A percentile compares a stretch with the other conserved stretches of the same genome.
Conservation (phyloP, 192 early-diverging fungal species). For the Umbelopsis sp. region DNA sequence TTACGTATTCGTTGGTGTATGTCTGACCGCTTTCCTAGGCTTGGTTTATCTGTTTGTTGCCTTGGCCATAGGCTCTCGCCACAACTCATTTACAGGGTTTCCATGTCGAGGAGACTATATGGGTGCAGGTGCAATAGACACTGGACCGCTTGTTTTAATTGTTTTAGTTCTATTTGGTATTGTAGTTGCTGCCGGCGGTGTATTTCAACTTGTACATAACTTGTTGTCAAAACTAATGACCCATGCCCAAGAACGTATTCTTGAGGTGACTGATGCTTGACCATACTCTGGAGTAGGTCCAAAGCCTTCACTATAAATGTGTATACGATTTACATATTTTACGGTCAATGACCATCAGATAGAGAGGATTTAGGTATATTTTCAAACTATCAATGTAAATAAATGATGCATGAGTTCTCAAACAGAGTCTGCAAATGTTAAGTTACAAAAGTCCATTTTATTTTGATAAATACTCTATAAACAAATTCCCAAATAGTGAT, state of each 20-base stretch:
- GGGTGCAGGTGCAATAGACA: not conserved
- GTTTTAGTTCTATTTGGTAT: not conserved
- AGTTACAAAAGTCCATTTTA: slow-evolving; percentile 6
- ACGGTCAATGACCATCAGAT: too few species aligned
- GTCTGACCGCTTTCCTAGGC: not conserved
- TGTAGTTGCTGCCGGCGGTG: not conserved
- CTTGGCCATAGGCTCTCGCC: not conserved
- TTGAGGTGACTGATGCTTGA: not conserved
- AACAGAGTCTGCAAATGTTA: too few species aligned
- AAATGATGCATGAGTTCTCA: too few species aligned
- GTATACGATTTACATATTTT: too few species aligned
- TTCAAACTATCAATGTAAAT: too few species aligned
- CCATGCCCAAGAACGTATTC: not conserved
- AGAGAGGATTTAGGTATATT: too few species aligned
- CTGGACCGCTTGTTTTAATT: not conserved
- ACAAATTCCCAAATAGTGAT: not conserved
- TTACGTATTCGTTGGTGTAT: not conserved
- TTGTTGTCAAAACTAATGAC: not conserved
- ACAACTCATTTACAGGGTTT: not conserved
- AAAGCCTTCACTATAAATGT: too few species aligned
- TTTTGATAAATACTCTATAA: slow-evolving; percentile 11
- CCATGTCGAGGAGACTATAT: not conserved
- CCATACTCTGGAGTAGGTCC: too few species aligned
- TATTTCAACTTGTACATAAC: not conserved
- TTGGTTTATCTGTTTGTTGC: not conserved